phyloP scores from a whole-genome alignment of 1,284 basidiomycete genomes.

The Neonothopanus nambi region DNA sequence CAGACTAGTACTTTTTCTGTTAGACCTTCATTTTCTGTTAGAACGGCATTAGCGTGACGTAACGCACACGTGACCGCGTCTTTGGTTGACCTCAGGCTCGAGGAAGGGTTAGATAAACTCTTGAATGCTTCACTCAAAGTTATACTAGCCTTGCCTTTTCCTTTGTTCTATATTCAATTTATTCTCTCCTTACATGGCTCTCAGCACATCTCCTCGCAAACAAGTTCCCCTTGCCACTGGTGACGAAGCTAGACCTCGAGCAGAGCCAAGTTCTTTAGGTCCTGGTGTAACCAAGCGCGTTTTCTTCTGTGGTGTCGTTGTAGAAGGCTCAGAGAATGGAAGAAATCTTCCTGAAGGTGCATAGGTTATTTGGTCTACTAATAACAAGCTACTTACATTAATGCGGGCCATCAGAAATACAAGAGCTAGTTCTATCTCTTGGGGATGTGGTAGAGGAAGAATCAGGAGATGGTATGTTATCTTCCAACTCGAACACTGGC shows the following conservation, averaged over 20 bases:
- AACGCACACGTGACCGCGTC: conserved; percentile 8
- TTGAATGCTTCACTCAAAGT: conserved; percentile 6
- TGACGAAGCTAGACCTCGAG: conserved; percentile 48
- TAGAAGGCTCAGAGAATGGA: conserved; percentile 73
- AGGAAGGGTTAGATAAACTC: background rate
- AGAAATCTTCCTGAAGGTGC: conserved; percentile 67
- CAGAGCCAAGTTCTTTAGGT: conserved; percentile 35
- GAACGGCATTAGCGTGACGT: too few species aligned
- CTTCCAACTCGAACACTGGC: conserved; percentile 40
- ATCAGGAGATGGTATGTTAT: conserved; percentile 42
- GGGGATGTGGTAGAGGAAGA: conserved; percentile 59
- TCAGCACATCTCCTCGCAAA: conserved; percentile 67
- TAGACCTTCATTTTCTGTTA: too few species aligned
- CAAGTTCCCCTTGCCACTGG: conserved; percentile 66
- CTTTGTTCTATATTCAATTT: background rate
- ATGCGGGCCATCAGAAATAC: conserved; percentile 55
- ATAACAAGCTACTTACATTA: conserved; percentile 9
- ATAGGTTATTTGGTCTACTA: conserved; percentile 19
- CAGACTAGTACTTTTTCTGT: too few species aligned
- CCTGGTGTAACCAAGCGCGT: conserved; percentile 60
- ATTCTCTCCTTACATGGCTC: conserved; percentile 33
- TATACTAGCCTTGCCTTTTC: conserved; percentile 5
- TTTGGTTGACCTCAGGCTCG: background rate
- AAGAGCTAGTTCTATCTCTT: conserved; percentile 74
- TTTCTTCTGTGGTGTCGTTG: conserved; percentile 81